phyloP scores from a whole-genome alignment of 2,329 filamentous ascomycete genomes.

The Lachnellula hyalina region DNA sequence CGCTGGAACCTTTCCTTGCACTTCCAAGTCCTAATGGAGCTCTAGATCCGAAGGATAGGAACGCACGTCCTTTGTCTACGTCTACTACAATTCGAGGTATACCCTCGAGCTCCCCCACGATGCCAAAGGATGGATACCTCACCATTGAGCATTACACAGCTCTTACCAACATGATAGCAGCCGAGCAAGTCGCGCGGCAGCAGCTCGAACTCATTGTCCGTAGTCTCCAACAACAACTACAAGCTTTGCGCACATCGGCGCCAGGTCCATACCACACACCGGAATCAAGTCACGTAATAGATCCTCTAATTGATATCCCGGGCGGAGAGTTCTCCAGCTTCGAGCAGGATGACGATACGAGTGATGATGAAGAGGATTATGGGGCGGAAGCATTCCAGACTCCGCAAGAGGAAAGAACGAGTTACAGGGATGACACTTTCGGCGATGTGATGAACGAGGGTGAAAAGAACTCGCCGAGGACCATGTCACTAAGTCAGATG shows the following conservation, averaged over 20 bases:
- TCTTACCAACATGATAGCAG: conserved; percentile 48
- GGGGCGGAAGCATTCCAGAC: conserved; percentile 48
- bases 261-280: conserved; percentile 14
- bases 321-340: conserved; percentile 23
- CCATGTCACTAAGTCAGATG: conserved; percentile 58
- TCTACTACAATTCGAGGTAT: conserved; percentile 29
- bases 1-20: conserved; percentile 17
- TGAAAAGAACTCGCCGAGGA: conserved; percentile 52
- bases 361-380: conserved; percentile 26
- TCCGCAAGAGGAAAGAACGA: conserved; percentile 41
- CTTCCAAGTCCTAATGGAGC: conserved; percentile 5
- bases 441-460: conserved; percentile 31
- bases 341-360: conserved; percentile 25
- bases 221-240: conserved; percentile 36
- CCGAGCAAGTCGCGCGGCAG: conserved; percentile 51
- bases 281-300: conserved; percentile 2
- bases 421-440: conserved; percentile 38
- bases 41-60: conserved; percentile 7
- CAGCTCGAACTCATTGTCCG: conserved; percentile 52
- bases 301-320: conserved; percentile 1
- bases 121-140: conserved; percentile 24
- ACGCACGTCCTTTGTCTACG: conserved; percentile 27
- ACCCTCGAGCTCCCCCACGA: conserved; percentile 25
- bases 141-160: conserved; percentile 44
- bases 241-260: conserved; percentile 2